Percentiles rank a stretch among this genome's conserved stretches.
Conservation (phyloP, 106 monocot species). For the Hemerocallis citrina region DNA sequence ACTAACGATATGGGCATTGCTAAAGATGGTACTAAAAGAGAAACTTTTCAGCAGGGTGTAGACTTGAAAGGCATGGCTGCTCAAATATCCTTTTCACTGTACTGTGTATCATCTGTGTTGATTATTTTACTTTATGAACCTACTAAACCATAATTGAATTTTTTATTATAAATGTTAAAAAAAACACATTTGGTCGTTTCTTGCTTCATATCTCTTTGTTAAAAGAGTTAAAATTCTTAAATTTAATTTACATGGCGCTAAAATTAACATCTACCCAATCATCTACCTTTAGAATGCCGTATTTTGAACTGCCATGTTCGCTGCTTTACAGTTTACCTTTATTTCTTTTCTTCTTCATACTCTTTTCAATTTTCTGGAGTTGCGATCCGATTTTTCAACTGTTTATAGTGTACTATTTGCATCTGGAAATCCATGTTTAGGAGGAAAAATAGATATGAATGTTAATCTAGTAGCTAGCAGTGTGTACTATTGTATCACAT, state of each 20-base stretch:
- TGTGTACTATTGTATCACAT: no score
- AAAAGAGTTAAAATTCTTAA: neutral
- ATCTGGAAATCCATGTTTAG: neutral
- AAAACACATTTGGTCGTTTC: no score
- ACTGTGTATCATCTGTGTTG: neutral
- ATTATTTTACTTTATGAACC: neutral
- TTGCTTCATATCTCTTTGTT: no score
- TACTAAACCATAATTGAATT: neutral
- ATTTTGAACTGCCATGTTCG: neutral
- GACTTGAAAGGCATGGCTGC: conserved; percentile 68
- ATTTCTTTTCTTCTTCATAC: neutral
- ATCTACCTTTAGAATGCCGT: neutral
- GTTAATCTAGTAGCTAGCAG: neutral
- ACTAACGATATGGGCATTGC: conserved; percentile 97
- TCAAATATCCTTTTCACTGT: neutral
- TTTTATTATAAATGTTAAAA: no score
- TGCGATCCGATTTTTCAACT: neutral
- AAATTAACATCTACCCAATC: neutral
- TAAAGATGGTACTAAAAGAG: conserved; percentile 91
- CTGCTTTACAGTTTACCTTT: no score
- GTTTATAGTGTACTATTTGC: neutral
- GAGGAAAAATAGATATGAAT: neutral
- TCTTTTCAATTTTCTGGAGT: neutral
- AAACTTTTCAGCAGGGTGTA: conserved; percentile 91
- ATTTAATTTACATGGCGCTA: neutral